phyloP scores from a whole-genome alignment of 805 yeast genomes.

The Cyberlindnera euphorbiiphila region DNA sequence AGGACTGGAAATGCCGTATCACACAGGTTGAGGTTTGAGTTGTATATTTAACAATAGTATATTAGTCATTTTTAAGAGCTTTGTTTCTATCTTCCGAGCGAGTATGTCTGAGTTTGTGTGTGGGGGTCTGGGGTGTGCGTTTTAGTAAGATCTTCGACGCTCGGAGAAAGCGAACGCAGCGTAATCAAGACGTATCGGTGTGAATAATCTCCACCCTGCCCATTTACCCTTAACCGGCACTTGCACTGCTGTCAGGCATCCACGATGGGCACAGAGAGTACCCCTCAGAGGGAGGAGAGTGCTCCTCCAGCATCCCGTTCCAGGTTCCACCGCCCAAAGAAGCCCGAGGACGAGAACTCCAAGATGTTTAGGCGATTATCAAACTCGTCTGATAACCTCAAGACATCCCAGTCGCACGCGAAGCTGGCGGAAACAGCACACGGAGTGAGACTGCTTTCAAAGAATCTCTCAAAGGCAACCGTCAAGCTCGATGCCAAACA shows the following conservation, averaged over 20 bases:
- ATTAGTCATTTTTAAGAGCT: not conserved
- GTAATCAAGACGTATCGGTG: too few species aligned
- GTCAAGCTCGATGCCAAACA: slow-evolving; percentile 66
- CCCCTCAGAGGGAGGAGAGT: not conserved
- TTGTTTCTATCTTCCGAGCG: too few species aligned
- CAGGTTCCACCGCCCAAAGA: slow-evolving; percentile 5
- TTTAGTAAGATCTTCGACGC: too few species aligned
- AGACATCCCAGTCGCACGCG: slow-evolving; percentile 63
- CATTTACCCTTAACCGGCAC: too few species aligned
- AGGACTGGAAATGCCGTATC: slow-evolving; percentile 63
- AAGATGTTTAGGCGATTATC: slow-evolving; percentile 25
- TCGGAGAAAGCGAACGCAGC: too few species aligned
- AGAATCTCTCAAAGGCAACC: slow-evolving; percentile 64
- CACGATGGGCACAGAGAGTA: not conserved
- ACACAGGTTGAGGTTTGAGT: slow-evolving; percentile 13
- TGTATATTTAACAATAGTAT: not conserved
- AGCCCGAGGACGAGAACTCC: slow-evolving; percentile 19
- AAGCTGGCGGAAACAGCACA: slow-evolving; percentile 78
- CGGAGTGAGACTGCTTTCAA: slow-evolving; percentile 73
- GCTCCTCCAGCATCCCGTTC: not conserved
- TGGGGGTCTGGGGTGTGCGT: too few species aligned
- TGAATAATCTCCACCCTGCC: too few species aligned
- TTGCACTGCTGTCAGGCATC: too few species aligned
- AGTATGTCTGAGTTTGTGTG: too few species aligned
- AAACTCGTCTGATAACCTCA: slow-evolving; percentile 38